A percentile compares a stretch with the other conserved stretches of the same genome.
phyloP scores from a whole-genome alignment of 2,329 filamentous ascomycete genomes.

The Hypoxylon sp. region DNA sequence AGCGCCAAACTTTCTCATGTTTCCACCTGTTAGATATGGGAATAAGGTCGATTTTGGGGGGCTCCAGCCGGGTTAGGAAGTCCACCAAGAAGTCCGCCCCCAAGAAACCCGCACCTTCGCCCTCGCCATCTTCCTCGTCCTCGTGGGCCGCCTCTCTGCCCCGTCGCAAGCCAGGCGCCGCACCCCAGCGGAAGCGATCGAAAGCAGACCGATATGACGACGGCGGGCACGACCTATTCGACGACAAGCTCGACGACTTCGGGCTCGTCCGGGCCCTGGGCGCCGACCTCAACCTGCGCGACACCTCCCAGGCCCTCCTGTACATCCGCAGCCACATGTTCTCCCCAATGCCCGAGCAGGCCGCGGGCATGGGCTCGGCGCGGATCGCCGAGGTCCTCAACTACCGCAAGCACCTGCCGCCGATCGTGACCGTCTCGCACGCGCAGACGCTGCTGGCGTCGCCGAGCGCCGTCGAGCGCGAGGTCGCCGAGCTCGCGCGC shows the following conservation, averaged over 20 bases:
- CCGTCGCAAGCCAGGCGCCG: slow-evolving; percentile 37
- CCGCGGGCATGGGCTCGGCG: slow-evolving; percentile 68
- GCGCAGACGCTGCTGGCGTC: slow-evolving; percentile 68
- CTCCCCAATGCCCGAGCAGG: slow-evolving; percentile 63
- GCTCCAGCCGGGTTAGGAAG: slow-evolving; percentile 47
- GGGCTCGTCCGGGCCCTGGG: slow-evolving; percentile 65
- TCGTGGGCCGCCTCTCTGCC: slow-evolving; percentile 39
- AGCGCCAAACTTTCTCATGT: slow-evolving; percentile 36
- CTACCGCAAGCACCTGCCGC: slow-evolving; percentile 65
- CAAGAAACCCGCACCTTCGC: slow-evolving; percentile 33
- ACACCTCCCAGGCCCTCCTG: slow-evolving; percentile 70
- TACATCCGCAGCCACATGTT: slow-evolving; percentile 71
- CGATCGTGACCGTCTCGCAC: slow-evolving; percentile 71
- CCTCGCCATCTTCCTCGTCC: slow-evolving; percentile 30
- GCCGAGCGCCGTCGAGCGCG: slow-evolving; percentile 71
- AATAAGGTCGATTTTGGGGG: slow-evolving; percentile 44
- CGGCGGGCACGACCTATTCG: slow-evolving; percentile 50
- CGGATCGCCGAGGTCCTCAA: slow-evolving; percentile 70
- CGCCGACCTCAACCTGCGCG: slow-evolving; percentile 63
- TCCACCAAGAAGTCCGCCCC: slow-evolving; percentile 36
- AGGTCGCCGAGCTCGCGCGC: slow-evolving; percentile 67
- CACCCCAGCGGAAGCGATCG: slow-evolving; percentile 19
- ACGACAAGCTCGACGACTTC: slow-evolving; percentile 65
- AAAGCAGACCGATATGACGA: slow-evolving; percentile 43
- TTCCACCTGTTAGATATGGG: slow-evolving; percentile 38